phyloP scores from a whole-genome alignment of 306 rosid species.

The Medicago ruthenica region DNA sequence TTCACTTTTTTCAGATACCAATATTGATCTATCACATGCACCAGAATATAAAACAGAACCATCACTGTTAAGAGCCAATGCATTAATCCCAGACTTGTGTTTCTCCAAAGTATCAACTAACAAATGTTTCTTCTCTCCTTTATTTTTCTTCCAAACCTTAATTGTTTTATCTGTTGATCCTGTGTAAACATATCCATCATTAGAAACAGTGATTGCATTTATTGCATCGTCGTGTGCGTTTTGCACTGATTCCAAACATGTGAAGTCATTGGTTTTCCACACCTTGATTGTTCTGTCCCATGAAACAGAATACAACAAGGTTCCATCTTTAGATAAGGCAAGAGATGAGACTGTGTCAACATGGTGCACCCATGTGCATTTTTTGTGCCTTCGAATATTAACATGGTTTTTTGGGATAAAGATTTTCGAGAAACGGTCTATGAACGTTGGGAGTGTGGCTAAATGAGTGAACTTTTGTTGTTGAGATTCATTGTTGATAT shows the following conservation, averaged over 20 bases:
- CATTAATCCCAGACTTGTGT: slow-evolving; percentile 83
- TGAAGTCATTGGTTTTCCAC: slow-evolving; percentile 78
- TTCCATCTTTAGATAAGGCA: slow-evolving; percentile 71
- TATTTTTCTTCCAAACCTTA: slow-evolving; percentile 69
- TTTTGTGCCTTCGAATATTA: slow-evolving; percentile 80
- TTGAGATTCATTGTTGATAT: slow-evolving; percentile 22
- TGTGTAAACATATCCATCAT: slow-evolving; percentile 74
- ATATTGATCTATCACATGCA: slow-evolving; percentile 80
- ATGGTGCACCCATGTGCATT: slow-evolving; percentile 88
- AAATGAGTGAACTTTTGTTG: slow-evolving; percentile 58
- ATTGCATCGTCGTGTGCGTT: slow-evolving; percentile 91
- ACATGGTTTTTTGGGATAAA: slow-evolving; percentile 76
- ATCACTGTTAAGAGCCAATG: slow-evolving; percentile 67
- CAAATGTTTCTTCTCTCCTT: slow-evolving; percentile 56
- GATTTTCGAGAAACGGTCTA: slow-evolving; percentile 65
- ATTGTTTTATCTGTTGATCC: slow-evolving; percentile 89
- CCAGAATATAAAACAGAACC: slow-evolving; percentile 77
- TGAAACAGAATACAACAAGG: slow-evolving; percentile 76
- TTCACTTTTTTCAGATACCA: slow-evolving; percentile 67
- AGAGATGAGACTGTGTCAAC: slow-evolving; percentile 87
- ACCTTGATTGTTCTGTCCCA: slow-evolving; percentile 92
- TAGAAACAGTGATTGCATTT: slow-evolving; percentile 67
- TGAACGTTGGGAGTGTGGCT: slow-evolving; percentile 83
- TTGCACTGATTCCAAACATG: slow-evolving; percentile 74
- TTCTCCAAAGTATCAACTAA: slow-evolving; percentile 65